Evolutionary conservation across 2,329 filamentous ascomycete genomes (phyloP).

Genomic region (Chalaropsis ovoidea): DNA sequence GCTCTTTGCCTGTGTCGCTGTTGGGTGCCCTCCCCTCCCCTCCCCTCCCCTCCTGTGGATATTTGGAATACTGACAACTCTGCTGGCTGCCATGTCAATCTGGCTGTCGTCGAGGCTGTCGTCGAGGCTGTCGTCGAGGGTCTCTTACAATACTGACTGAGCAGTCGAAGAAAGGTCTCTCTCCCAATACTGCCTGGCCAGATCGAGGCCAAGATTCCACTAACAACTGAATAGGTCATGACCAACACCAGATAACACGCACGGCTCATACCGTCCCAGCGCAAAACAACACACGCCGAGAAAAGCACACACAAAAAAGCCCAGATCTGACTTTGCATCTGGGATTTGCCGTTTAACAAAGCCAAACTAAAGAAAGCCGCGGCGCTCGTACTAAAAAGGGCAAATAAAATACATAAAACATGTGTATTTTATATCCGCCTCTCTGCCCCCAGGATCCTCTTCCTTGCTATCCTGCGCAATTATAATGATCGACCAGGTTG

Average conservation of each 20-base stretch:
- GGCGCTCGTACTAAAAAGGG: too few relatives aligned
- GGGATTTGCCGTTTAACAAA: background rate
- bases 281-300: background rate
- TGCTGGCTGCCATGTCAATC: background rate
- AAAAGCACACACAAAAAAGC: background rate
- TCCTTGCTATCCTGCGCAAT: background rate
- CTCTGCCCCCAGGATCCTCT: background rate
- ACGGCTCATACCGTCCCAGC: slow-evolving; percentile 10
- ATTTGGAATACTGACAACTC: background rate
- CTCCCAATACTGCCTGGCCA: background rate
- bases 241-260: background rate
- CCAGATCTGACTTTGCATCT: background rate
- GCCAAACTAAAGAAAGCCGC: too few relatives aligned
- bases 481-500: background rate
- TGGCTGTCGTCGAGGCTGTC: background rate
- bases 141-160: too few relatives aligned
- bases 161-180: too few relatives aligned
- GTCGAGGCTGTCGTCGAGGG: too few relatives aligned
- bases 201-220: background rate
- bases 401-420: too few relatives aligned
- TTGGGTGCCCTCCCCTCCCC: background rate
- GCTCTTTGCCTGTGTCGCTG: too few relatives aligned
- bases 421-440: background rate
- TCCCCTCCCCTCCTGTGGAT: background rate
- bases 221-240: background rate